Percentiles rank a stretch among this genome's conserved stretches.
Conservation (phyloP, 2,329 filamentous ascomycete genomes). For the Cercospora nicotianae region DNA sequence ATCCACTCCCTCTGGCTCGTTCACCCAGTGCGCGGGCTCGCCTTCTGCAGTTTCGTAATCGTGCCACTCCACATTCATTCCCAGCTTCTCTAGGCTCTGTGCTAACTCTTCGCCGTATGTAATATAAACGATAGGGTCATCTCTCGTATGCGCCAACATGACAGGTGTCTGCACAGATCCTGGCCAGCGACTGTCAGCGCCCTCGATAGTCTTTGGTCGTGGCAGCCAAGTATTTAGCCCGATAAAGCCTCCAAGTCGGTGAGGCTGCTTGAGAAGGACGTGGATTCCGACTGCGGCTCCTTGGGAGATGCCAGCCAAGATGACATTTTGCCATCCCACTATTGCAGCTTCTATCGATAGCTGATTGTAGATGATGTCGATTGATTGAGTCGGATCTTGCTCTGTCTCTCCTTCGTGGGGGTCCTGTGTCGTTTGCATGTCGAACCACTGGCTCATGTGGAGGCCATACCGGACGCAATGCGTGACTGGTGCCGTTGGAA, state of each 20-base stretch:
- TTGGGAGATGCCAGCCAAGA: conserved; percentile 31
- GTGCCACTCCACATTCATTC: conserved; percentile 23
- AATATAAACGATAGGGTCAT: conserved; percentile 26
- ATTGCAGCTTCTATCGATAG: conserved; percentile 21
- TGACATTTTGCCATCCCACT: conserved; percentile 24
- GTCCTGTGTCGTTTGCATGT: conserved; percentile 37
- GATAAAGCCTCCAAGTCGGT: conserved; percentile 26
- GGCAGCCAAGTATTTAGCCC: conserved; percentile 29
- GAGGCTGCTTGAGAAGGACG: conserved; percentile 21
- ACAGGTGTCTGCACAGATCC: conserved; percentile 22
- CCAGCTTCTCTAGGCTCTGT: conserved; percentile 15
- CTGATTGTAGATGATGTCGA: conserved; percentile 17
- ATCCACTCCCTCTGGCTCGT: conserved; percentile 28
- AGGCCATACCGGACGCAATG: conserved; percentile 31
- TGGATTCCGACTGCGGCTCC: conserved; percentile 27
- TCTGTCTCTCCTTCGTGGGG: conserved; percentile 31
- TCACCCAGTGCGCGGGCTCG: conserved; percentile 26
- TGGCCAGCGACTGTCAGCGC: conserved; percentile 1
- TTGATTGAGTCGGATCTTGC: conserved; percentile 15
- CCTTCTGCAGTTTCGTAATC: conserved; percentile 18
- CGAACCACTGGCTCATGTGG: conserved; percentile 44
- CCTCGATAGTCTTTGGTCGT: conserved; percentile 3
- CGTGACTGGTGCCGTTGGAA: conserved; percentile 32
- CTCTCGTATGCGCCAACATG: conserved; percentile 22
- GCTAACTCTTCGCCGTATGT: conserved; percentile 25